A percentile compares a stretch with the other conserved stretches of the same genome.
These are phyloP conservation scores for Cladosporium velox DNA, from an alignment of 2,329 filamentous ascomycete species.

Conservation along the genomic window DNA sequence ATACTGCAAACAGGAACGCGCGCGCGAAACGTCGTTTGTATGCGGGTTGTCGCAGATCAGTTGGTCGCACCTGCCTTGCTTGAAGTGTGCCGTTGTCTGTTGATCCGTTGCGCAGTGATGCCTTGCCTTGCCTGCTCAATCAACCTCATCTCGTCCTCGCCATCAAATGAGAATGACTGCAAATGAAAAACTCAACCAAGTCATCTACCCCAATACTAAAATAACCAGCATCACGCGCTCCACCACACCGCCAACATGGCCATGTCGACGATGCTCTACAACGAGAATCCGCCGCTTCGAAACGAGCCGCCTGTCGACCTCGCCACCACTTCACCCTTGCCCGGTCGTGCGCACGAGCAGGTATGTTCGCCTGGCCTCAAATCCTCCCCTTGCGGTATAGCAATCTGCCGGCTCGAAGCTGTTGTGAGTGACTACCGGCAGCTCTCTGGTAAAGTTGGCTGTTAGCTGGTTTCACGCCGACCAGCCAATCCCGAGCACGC, in stretches of 20 bases:
- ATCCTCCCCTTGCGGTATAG: background rate
- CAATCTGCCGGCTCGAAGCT: background rate
- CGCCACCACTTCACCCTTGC: background rate
- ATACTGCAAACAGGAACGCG: background rate
- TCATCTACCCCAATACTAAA: background rate
- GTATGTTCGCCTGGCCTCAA: background rate
- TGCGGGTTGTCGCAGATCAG: background rate
- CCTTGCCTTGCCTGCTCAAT: background rate
- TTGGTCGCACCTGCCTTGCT: conserved; percentile 11
- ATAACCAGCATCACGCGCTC: background rate
- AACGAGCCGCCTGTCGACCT: conserved; percentile 12
- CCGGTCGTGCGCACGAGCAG: conserved; percentile 10
- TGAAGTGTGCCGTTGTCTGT: background rate
- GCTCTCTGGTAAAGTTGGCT: background rate
- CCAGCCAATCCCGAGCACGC: conserved; percentile 14
- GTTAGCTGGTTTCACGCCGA: conserved; percentile 5
- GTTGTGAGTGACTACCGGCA: background rate
- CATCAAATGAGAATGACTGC: background rate
- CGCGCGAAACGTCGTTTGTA: conserved; percentile 2
- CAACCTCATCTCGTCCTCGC: background rate
- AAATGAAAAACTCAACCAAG: background rate
- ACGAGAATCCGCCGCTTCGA: conserved; percentile 22
- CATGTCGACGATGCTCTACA: conserved; percentile 30
- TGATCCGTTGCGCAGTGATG: background rate
- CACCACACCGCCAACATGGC: conserved; percentile 24